Base-by-base conservation (phyloP, 495 filamentous ascomycete genomes). In the Penicillium cinerascens region DNA sequence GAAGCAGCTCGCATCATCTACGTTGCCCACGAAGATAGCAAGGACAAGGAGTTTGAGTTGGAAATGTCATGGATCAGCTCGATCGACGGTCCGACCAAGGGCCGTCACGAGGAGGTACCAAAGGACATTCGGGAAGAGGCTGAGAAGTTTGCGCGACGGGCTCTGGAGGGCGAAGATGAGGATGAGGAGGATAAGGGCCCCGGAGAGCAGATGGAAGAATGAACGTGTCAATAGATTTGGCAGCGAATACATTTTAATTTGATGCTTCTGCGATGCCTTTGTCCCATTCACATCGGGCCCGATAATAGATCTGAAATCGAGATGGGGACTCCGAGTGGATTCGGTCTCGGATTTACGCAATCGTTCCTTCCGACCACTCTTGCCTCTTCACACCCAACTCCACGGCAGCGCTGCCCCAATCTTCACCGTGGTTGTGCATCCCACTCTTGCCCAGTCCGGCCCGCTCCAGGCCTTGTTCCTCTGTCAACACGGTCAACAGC, bases 21-120 rank as follows among this genome's bases (percentile, higher is more conserved):
- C 69, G 82, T 95, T 44, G 91, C 93, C 43, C 93, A 98, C 68
- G 91, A 96, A 66, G 93, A 98, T 65, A 96, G 89, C 80, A 88
- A 88, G 68, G 93, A 98, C 72, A 98, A 97, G 77, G 95, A 98
- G 27, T 97, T 97, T 59, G 95, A 98, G 80, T 76, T 98, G 29
- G 93, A 98, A 78, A 96, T 98, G 93, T 91, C 88, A 55, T 98
- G 93, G 93, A 86, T 97, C 59, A 95, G 89, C 70, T 82, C 79
- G 18, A 61, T 82, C 39, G 82, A 87, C 40, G 90, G 89, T 13
- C 88, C 89, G n/a, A 95, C 91, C 35, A 91, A 92, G 72, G 91
- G 91, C 44, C 83, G 80, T 54, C 93, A 98, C 64, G 82, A 90
- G 70, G 89, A 92, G 67, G 93, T 98, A 39, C 93, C 93, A 49